These are phyloP conservation scores for Fusarium poae DNA, from an alignment of 2,329 filamentous ascomycete genomes.

Conservation along the genomic window DNA sequence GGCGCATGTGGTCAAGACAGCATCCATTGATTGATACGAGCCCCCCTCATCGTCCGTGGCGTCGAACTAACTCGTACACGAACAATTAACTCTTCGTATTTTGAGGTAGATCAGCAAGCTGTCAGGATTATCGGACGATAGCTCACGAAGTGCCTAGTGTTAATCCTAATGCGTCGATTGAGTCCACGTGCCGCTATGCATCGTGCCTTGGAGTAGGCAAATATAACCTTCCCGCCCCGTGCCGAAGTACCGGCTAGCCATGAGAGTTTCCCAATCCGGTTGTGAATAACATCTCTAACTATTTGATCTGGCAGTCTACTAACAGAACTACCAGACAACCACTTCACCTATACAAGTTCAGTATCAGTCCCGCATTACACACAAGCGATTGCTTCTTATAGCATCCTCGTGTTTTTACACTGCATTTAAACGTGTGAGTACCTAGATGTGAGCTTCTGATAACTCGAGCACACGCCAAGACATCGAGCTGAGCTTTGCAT, in stretches of 20 bases:
- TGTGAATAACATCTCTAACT: not conserved
- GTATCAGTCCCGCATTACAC: rapidly evolving
- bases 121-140: not conserved
- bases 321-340: too few species aligned
- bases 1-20: not conserved
- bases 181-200: not conserved
- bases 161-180: not conserved
- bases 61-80: not conserved
- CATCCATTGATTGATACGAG: not conserved
- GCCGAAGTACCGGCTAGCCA: not conserved
- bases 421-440: not conserved
- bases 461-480: not conserved
- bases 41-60: not conserved
- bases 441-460: too few species aligned
- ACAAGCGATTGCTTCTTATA: not conserved
- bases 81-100: constrained; percentile 1
- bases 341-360: too few species aligned
- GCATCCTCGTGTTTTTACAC: not conserved
- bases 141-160: not conserved
- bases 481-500: not conserved
- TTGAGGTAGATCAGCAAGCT: too few species aligned
- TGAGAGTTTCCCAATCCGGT: not conserved
- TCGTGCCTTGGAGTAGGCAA: not conserved
- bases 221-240: not conserved
- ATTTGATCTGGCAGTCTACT: not conserved